phyloP scores from a whole-genome alignment of 2,329 filamentous ascomycete species.

The Penicillium sp. region DNA sequence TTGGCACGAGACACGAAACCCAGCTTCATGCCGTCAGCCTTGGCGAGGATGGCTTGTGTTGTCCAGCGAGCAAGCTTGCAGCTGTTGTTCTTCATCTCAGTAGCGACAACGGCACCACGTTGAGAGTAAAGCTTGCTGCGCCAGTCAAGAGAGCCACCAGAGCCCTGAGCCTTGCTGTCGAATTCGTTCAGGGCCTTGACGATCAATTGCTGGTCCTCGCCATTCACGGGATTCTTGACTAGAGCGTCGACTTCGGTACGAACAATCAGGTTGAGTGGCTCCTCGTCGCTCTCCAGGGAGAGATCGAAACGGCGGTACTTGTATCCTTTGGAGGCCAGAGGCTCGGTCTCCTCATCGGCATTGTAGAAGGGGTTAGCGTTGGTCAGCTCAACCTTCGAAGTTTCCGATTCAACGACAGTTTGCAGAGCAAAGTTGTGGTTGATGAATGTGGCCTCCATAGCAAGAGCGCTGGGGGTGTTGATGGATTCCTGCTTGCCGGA shows the following conservation, averaged over 20 bases:
- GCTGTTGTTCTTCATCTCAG: slow-evolving; percentile 99
- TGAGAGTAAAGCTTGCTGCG: slow-evolving; percentile 91
- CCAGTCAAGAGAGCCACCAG: slow-evolving; percentile 95
- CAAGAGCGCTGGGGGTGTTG: slow-evolving; percentile 91
- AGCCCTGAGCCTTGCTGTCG: slow-evolving; percentile 95
- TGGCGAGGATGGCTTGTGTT: slow-evolving; percentile 92
- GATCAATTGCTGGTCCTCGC: slow-evolving; percentile 87
- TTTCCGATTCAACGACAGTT: slow-evolving; percentile 82
- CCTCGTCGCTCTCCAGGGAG: slow-evolving; percentile 86
- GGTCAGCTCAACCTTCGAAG: slow-evolving; percentile 78
- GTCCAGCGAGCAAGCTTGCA: slow-evolving; percentile 99
- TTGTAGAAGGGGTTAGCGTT: slow-evolving; percentile 98
- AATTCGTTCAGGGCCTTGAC: slow-evolving; percentile 99
- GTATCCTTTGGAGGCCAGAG: slow-evolving; percentile 94
- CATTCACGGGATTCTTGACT: slow-evolving; percentile 89
- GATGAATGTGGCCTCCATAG: slow-evolving; percentile 98
- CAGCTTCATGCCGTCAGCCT: slow-evolving; percentile 98
- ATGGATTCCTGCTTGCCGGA: slow-evolving; percentile 80
- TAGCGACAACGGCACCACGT: slow-evolving; percentile 95
- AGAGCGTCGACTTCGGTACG: slow-evolving; percentile 95
- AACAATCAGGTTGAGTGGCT: slow-evolving; percentile 90
- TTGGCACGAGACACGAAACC: slow-evolving; percentile 95
- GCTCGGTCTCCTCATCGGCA: slow-evolving; percentile 86
- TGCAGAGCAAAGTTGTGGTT: slow-evolving; percentile 99
- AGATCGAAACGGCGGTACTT: slow-evolving; percentile 98